Base-by-base conservation (phyloP, 2,329 filamentous ascomycete genomes). In the Aschersonia sp. region DNA sequence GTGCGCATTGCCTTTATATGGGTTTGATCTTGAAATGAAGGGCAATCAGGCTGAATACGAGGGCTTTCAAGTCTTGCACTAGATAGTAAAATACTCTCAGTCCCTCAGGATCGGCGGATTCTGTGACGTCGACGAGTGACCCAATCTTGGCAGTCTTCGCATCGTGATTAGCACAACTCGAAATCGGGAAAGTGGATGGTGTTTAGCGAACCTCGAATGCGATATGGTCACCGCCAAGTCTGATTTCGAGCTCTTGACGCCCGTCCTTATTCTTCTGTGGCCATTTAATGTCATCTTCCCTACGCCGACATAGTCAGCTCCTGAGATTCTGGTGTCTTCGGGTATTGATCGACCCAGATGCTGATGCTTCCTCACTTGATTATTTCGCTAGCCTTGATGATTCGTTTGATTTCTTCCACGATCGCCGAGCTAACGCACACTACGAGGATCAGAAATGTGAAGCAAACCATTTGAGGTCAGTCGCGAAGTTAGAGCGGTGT, bases 251-350 rank as follows among this genome's bases (percentile, higher is more conserved):
- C 68, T 98, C 92, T 64, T 98, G 92, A 53, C 90, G 80, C 37
- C 92, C 92, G 58, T 98, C 92, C 69, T 97, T 97, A 71, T 98
- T 98, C 78, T 97, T 98, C 66, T 94, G 87, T 1, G 92, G 92
- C 92, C 92, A 98, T 64, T 96, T 96, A 30, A 82, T 85, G 64
- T 98, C 92, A 62, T 98, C 92, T 80, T 98, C 92, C 71, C 87
- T 94, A 56, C 33, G 9, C 22, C 42, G 22, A 22, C 22, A 22
- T 35, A 31, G 30, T 45, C 10, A 53, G 47, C 41, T 32, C 14
- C 9, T 9, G 32, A 9, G 10, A 11, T 12, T 12, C 4, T 37
- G 35, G 12, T 9, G 35, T 37, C 8, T 22, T 22, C 22, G 22
- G 22, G 22, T 0, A 22, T 22, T 22, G 22, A 22, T 22, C 22